A percentile compares a stretch with the other conserved stretches of the same genome.
Evolutionary conservation across 78 protist species (phyloP).

Genomic region (Speleostelium caveatum): DNA sequence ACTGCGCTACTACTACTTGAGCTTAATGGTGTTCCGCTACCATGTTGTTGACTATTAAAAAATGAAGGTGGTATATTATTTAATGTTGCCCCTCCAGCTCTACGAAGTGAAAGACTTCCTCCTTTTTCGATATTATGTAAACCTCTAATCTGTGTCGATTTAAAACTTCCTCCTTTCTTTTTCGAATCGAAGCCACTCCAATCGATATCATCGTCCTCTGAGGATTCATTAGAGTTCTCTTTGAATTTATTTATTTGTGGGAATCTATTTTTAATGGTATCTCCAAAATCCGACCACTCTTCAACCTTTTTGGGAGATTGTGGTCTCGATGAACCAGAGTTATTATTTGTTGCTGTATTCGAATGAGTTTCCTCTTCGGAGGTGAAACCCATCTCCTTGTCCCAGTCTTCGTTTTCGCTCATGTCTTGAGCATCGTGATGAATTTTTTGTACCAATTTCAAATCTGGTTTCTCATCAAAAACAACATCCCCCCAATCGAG

Average conservation of each 20-base stretch:
- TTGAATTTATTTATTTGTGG: slow-evolving; percentile 19
- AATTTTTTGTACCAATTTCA: slow-evolving; percentile 42
- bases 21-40: slow-evolving; percentile 27
- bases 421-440: slow-evolving; percentile 40
- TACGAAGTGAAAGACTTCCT: slow-evolving; percentile 4
- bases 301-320: slow-evolving; percentile 68
- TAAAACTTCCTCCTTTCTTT: background rate
- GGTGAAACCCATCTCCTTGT: slow-evolving; percentile 73
- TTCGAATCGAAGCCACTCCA: background rate
- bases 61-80: slow-evolving; percentile 39
- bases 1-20: slow-evolving; percentile 4
- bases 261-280: background rate
- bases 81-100: slow-evolving; percentile 35
- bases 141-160: background rate
- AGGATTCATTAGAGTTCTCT: background rate
- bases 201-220: slow-evolving; percentile 63
- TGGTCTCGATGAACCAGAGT: background rate
- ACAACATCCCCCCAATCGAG: slow-evolving; percentile 72
- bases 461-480: slow-evolving; percentile 33
- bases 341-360: background rate
- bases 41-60: background rate
- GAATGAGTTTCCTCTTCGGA: slow-evolving; percentile 38
- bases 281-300: slow-evolving; percentile 65
- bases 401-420: slow-evolving; percentile 25
- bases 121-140: slow-evolving; percentile 12